Conservation (phyloP, 1,284 basidiomycete species). For the Cerioporus squamosus region DNA sequence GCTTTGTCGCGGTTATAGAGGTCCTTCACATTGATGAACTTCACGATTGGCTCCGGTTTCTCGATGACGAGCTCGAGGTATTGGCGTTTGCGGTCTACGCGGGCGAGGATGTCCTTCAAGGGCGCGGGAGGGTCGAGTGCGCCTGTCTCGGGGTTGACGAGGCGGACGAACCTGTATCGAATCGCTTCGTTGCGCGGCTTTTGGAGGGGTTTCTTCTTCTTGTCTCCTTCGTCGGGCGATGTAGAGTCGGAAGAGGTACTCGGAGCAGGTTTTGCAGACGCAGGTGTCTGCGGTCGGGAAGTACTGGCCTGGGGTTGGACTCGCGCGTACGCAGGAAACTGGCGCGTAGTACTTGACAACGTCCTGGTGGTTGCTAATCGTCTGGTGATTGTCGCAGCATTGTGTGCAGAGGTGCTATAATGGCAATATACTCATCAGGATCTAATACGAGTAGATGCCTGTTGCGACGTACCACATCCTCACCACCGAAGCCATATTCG, state of each 20-base stretch:
- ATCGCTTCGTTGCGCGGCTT: slow-evolving; percentile 33
- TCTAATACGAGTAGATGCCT: too few species aligned
- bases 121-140: slow-evolving; percentile 41
- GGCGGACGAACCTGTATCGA: slow-evolving; percentile 42
- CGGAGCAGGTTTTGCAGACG: not conserved
- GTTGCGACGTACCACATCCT: too few species aligned
- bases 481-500: too few species aligned
- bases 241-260: not conserved
- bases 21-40: slow-evolving; percentile 47
- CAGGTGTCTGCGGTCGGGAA: too few species aligned
- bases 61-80: slow-evolving; percentile 56
- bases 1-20: slow-evolving; percentile 39
- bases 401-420: too few species aligned
- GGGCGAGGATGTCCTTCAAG: slow-evolving; percentile 43
- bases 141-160: slow-evolving; percentile 53
- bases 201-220: slow-evolving; percentile 5
- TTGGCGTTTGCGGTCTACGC: slow-evolving; percentile 42
- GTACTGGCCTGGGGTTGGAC: too few species aligned
- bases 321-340: too few species aligned
- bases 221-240: not conserved
- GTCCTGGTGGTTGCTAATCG: too few species aligned
- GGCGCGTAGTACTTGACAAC: too few species aligned
- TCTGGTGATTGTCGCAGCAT: too few species aligned
- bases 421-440: too few species aligned
- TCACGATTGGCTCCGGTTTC: slow-evolving; percentile 55